phyloP scores from a whole-genome alignment of 2,329 filamentous ascomycete species.

The Diaporthe citriasiana region DNA sequence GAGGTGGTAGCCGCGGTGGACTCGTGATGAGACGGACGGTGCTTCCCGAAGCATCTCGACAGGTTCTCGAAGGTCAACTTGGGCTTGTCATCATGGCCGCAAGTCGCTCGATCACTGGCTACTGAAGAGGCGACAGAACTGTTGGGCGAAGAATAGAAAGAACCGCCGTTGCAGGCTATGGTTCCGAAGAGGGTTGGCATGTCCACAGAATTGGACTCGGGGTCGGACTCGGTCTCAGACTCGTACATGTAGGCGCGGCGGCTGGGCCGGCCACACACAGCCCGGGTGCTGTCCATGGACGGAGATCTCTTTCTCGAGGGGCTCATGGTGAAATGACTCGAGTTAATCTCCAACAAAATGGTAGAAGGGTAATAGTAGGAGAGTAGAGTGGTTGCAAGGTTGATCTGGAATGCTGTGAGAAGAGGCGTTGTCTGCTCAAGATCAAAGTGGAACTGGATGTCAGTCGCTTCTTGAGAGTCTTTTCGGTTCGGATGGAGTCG shows the following conservation, averaged over 20 bases:
- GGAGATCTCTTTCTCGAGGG: constrained; percentile 2
- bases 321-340: not conserved
- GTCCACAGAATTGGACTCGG: not conserved
- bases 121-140: not conserved
- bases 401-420: not conserved
- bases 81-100: not conserved
- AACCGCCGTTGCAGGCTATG: not conserved
- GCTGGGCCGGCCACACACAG: not conserved
- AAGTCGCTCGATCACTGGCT: not conserved
- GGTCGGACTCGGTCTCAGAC: not conserved
- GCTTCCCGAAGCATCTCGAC: not conserved
- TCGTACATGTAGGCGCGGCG: not conserved
- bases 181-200: constrained; percentile 3
- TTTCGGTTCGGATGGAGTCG: not conserved
- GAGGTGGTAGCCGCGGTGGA: not conserved
- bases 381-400: not conserved
- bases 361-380: not conserved
- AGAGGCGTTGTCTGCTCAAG: not conserved
- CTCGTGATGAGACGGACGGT: no score
- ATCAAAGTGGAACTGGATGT: not conserved
- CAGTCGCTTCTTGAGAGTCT: not conserved
- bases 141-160: not conserved
- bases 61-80: not conserved
- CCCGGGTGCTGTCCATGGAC: constrained; percentile 8
- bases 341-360: not conserved